Evolutionary conservation across 148 eudicot species (phyloP), one percentile per base, ranked within the genome.

Genomic region (Cornus kousa): DNA sequence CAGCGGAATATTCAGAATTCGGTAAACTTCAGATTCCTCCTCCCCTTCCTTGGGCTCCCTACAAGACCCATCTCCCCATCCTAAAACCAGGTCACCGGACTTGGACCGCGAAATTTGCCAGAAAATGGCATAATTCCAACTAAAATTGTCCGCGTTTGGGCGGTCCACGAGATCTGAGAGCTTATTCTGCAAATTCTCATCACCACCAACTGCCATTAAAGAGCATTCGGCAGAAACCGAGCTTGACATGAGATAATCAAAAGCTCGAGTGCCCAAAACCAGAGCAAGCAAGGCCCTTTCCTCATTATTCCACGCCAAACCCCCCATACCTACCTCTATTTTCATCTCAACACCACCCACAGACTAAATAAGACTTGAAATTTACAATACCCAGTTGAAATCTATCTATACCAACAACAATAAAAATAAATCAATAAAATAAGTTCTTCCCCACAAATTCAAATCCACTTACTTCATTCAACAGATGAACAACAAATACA

Each of bases 31-130:
- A 0, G 88, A 84, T 66, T 89, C 97, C 62, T 89, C 97, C 62
- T 91, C 97, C 20, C 85, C 93, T 43, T 88, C 95, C 75, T 60
- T 87, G 33, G 97, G 97, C 85, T 95, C 99, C 78, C 99, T 84
- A 77, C 99, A 95, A 73, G 88, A 90, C 39, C 99, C 99, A 80
- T 95, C 99, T 31, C 99, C 99, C 99, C 99, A 95, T 19, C 91
- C 93, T 53, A 95, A 72, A 23, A 93, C 95, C 82, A 90, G 74
- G 67, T 92, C 95, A 1, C 99, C 97, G 0, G 85, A 39, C 73
- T 77, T 89, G 4, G 99, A 88, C 83, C 87, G 74, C 72, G 93
- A 90, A 72, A 88, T 80, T 70, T 93, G 97, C 99, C 99, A 95
- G 81, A 91, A 95, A 57, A 95, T 91, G 1, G 97, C 99, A 55